Base-by-base conservation (phyloP, 352 stramenopile genomes). In the Elongisporangium undulatum region DNA sequence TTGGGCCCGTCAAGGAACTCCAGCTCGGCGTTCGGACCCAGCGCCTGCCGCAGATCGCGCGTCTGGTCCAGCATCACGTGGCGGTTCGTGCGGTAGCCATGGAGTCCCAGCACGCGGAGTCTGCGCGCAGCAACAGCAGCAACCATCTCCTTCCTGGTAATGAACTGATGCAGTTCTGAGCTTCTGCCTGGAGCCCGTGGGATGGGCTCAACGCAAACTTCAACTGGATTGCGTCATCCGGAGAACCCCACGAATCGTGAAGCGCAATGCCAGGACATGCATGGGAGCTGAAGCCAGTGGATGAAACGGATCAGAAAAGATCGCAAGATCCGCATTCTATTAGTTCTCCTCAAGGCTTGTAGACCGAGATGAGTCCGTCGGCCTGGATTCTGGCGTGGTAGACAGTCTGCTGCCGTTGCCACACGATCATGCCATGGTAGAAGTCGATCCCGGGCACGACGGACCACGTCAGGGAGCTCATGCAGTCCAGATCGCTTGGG, bases 21-120 rank as follows among this genome's bases (percentile, higher is more conserved):
- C 49, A 86, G 86, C 26, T 88, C 78, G 20, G 66, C 63, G 49
- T 69, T 16, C 1, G 66, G 61, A 1, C 59, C 72, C 49, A 88
- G 64, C 17, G 69, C 74, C 0, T 53, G 53, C 26, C 72, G 69
- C 9, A 86, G 67, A 15, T 58, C 59, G 19, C 62, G 66, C 38
- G 68, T 81, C 58, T 86, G 75, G 57, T 80, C 70, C 22, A 59
- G 51, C 78, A 88, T 85, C 29, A 88, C 64, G n/a, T 60, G 55
- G 21, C 59, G 59, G 21, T 87, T 89, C 29, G 77, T 84, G 29
- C 73, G 73, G 49, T 69, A 82, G 39, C 77, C 79, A 52, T 87
- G 79, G 12, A 85, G 64, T 52, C 74, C 82, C 39, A 89, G 49
- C 50, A 84, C 69, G 48, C 77, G 77, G 34, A 88, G 54, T 19